These are phyloP conservation scores for Flaveria brownii DNA, from an alignment of 129 eudicot genomes.

Conservation along the genomic window DNA sequence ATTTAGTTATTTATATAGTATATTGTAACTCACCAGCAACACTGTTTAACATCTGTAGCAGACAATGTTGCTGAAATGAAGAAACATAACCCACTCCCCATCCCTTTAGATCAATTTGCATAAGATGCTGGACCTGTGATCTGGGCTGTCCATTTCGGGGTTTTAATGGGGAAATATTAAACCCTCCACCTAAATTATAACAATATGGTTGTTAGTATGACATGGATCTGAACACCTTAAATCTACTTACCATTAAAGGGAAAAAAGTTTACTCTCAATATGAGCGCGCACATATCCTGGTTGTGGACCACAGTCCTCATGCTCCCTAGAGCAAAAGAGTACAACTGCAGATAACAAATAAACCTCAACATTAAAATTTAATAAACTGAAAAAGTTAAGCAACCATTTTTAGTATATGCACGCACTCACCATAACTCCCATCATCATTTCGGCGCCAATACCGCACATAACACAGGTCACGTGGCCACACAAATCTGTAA, in stretches of 20 bases:
- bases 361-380: not conserved
- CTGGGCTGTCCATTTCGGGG: slow-evolving; percentile 90
- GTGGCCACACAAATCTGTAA: slow-evolving; percentile 96
- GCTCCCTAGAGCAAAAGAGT: slow-evolving; percentile 88
- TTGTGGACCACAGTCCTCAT: slow-evolving; percentile 90
- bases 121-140: slow-evolving; percentile 92
- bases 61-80: slow-evolving; percentile 88
- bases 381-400: slow-evolving; percentile 13
- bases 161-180: slow-evolving; percentile 81
- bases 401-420: not conserved
- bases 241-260: slow-evolving; percentile 5
- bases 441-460: slow-evolving; percentile 99
- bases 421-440: slow-evolving; percentile 88
- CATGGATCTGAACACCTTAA: slow-evolving; percentile 13
- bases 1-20: not conserved
- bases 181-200: slow-evolving; percentile 80
- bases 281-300: slow-evolving; percentile 99
- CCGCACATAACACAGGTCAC: slow-evolving; percentile 97
- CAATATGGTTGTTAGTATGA: slow-evolving; percentile 24
- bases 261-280: slow-evolving; percentile 73
- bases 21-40: slow-evolving; percentile 73
- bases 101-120: slow-evolving; percentile 97
- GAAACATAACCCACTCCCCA: slow-evolving; percentile 94
- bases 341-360: slow-evolving; percentile 74
- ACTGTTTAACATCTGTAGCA: slow-evolving; percentile 88